Conservation (phyloP, 169 alveolate species). For the Plasmodium yoelii region DNA sequence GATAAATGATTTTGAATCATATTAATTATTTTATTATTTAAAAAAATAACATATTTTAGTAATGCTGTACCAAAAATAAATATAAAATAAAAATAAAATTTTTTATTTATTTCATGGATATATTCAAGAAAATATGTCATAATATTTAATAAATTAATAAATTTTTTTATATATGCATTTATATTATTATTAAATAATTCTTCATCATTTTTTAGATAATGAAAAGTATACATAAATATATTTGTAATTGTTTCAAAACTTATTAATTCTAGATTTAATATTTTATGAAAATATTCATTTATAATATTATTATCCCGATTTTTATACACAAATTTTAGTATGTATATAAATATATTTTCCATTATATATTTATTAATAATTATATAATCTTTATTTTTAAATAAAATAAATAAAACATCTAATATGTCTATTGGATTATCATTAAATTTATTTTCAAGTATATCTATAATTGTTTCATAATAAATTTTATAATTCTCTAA, state of each 20-base stretch:
- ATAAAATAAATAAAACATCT: constrained; percentile 28
- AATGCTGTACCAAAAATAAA: constrained; percentile 16
- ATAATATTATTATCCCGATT: constrained; percentile 11
- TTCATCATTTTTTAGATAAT: constrained; percentile 13
- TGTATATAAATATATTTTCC: constrained; percentile 22
- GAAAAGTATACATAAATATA: constrained; percentile 44
- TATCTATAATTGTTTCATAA: constrained; percentile 32
- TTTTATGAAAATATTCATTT: constrained; percentile 16
- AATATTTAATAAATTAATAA: constrained; percentile 31
- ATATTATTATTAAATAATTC: constrained; percentile 16
- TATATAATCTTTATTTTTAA: constrained; percentile 37
- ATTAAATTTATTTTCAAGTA: constrained; percentile 37
- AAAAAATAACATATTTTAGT: constrained; percentile 11
- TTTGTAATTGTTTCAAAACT: constrained; percentile 32
- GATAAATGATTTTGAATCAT: constrained; percentile 17
- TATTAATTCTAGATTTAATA: constrained; percentile 35
- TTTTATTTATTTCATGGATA: constrained; percentile 7
- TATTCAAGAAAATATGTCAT: constrained; percentile 64
- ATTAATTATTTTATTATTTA: background rate
- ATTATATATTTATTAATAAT: constrained; percentile 30
- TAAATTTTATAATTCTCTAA: constrained; percentile 32
- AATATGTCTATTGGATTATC: constrained; percentile 6
- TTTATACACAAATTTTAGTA: constrained; percentile 44
- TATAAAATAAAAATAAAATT: constrained; percentile 13
- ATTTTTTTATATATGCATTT: constrained; percentile 23